Conservation (phyloP, 805 yeast genomes). For the Cyberlindnera veronae region DNA sequence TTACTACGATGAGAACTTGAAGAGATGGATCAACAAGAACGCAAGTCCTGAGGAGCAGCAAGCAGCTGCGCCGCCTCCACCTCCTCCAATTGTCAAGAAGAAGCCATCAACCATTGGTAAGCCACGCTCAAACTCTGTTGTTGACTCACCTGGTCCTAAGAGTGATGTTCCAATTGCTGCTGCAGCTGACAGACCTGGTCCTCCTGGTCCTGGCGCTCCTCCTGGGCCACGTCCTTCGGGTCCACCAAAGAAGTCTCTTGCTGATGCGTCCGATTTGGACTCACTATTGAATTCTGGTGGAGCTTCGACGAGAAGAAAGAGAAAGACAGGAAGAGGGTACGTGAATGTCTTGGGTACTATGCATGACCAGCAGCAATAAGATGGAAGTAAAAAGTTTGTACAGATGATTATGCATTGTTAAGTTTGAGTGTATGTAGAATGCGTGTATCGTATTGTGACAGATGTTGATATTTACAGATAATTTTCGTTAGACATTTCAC, state of each 20-base stretch:
- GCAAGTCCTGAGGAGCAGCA: constrained; percentile 63
- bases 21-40: constrained; percentile 81
- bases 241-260: constrained; percentile 5
- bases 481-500: not conserved
- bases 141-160: constrained; percentile 11
- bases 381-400: not conserved
- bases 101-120: constrained; percentile 32
- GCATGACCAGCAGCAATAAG: constrained; percentile 2
- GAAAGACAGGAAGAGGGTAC: constrained; percentile 53
- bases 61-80: constrained; percentile 65
- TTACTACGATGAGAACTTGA: constrained; percentile 75
- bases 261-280: constrained; percentile 37
- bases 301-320: constrained; percentile 35
- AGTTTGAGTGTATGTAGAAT: too few species aligned
- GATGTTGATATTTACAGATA: not conserved
- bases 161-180: constrained; percentile 7
- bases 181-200: constrained; percentile 2
- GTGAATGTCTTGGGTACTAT: constrained; percentile 55
- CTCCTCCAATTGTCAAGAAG: constrained; percentile 39
- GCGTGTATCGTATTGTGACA: too few species aligned
- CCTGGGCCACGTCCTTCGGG: constrained; percentile 4
- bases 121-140: constrained; percentile 37
- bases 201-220: constrained; percentile 2
- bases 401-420: not conserved
- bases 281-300: constrained; percentile 38